These are phyloP conservation scores for Acacia crassicarpa DNA, from an alignment of 306 rosid species.

Conservation along the genomic window DNA sequence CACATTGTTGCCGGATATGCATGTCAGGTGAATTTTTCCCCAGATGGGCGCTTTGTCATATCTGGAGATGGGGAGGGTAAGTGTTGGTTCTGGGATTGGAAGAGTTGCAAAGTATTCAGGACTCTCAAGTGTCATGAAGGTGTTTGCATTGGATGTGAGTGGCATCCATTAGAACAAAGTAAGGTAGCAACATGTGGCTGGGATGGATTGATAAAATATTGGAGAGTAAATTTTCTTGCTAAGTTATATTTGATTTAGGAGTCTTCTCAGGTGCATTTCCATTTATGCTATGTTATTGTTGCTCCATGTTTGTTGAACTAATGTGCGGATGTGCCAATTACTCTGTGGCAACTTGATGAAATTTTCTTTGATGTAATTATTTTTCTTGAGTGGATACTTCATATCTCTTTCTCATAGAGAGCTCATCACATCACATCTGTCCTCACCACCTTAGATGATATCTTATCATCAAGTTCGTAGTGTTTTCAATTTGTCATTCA, in stretches of 20 bases:
- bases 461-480: not conserved
- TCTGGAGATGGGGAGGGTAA: constrained; percentile 95
- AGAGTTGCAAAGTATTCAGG: constrained; percentile 94
- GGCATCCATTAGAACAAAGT: constrained; percentile 98
- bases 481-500: not conserved
- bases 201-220: constrained; percentile 96
- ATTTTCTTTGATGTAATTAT: not conserved
- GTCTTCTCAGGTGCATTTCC: constrained; percentile 12
- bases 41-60: constrained; percentile 83
- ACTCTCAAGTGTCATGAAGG: constrained; percentile 93
- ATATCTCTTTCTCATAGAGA: not conserved
- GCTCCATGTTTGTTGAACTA: not conserved
- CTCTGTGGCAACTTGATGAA: constrained; percentile 3
- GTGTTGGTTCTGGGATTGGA: constrained; percentile 99
- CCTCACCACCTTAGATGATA: not conserved
- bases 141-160: constrained; percentile 84
- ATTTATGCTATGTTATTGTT: constrained; percentile 11
- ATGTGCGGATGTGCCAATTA: constrained; percentile 5
- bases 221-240: constrained; percentile 57
- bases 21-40: constrained; percentile 91
- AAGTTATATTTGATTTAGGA: not conserved
- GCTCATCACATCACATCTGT: not conserved
- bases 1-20: constrained; percentile 96
- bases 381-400: not conserved
- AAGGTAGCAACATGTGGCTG: constrained; percentile 98